Conservation (phyloP, 495 filamentous ascomycete species). For the Penicillium paradoxum region DNA sequence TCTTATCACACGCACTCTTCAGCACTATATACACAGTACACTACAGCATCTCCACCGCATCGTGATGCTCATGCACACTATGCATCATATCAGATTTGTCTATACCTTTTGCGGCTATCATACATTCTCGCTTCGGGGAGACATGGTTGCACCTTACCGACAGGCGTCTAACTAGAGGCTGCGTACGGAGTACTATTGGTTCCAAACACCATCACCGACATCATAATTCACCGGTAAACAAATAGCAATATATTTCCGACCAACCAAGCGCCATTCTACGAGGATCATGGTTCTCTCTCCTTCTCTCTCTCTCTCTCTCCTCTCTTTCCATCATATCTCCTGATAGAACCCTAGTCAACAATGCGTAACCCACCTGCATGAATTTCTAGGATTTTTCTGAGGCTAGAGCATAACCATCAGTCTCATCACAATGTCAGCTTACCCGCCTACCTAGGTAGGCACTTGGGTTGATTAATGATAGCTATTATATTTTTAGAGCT, state of each 20-base stretch:
- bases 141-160: neutral
- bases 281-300: no score
- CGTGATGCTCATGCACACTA: neutral
- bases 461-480: neutral
- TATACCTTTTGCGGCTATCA: neutral
- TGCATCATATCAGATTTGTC: conserved; percentile 1
- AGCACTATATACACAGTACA: neutral
- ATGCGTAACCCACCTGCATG: conserved; percentile 7
- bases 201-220: neutral
- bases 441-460: neutral
- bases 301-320: no score
- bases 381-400: neutral
- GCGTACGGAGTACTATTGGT: neutral
- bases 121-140: neutral
- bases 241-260: neutral
- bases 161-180: neutral
- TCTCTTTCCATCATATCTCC: conserved; percentile 11
- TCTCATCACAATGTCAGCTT: conserved; percentile 11
- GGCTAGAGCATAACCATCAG: neutral
- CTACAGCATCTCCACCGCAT: neutral
- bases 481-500: no score
- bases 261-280: neutral
- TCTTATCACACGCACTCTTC: neutral
- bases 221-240: neutral
- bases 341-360: neutral